These are phyloP conservation scores for Ilex aquifolium DNA, from an alignment of 257 asterid genomes.

Conservation along the genomic window DNA sequence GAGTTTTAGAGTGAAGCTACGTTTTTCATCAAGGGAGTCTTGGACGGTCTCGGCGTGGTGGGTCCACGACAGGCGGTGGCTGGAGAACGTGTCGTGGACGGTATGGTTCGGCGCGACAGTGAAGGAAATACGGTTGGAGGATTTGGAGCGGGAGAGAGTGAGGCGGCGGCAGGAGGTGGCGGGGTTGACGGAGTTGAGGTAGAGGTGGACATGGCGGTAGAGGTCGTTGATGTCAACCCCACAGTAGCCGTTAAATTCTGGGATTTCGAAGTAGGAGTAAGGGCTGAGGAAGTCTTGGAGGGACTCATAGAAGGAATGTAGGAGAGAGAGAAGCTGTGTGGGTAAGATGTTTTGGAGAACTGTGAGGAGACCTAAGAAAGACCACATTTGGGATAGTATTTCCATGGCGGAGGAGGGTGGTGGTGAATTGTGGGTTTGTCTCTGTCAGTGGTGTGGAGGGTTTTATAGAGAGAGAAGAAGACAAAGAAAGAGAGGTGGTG, in stretches of 20 bases:
- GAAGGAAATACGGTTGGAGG: slow-evolving; percentile 37
- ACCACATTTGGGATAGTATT: slow-evolving; percentile 48
- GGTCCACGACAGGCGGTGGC: slow-evolving; percentile 45
- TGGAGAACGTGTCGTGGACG: slow-evolving; percentile 30
- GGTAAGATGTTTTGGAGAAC: slow-evolving; percentile 51
- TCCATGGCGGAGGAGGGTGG: slow-evolving; percentile 20
- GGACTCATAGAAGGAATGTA: slow-evolving; percentile 34
- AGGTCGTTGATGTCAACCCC: slow-evolving; percentile 53
- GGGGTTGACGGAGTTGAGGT: slow-evolving; percentile 39
- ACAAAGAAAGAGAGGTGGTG: background rate
- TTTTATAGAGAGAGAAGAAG: slow-evolving; percentile 9
- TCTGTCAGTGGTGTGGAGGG: background rate
- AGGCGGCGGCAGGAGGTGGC: slow-evolving; percentile 50
- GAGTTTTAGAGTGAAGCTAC: slow-evolving; percentile 39
- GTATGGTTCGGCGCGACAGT: slow-evolving; percentile 48
- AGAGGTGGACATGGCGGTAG: slow-evolving; percentile 47
- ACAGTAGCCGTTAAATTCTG: slow-evolving; percentile 47
- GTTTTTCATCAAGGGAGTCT: slow-evolving; percentile 43
- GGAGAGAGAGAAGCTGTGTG: slow-evolving; percentile 30
- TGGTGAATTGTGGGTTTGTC: slow-evolving; percentile 10
- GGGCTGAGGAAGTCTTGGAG: slow-evolving; percentile 44
- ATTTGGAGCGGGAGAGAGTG: slow-evolving; percentile 40
- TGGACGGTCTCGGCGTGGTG: slow-evolving; percentile 38
- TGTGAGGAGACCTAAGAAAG: slow-evolving; percentile 38
- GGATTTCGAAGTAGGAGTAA: slow-evolving; percentile 42